Percentiles rank a stretch among this genome's conserved stretches.
phyloP scores from a whole-genome alignment of 228 moss, liverwort and hornwort species.

The Sphagnum magellanicum region DNA sequence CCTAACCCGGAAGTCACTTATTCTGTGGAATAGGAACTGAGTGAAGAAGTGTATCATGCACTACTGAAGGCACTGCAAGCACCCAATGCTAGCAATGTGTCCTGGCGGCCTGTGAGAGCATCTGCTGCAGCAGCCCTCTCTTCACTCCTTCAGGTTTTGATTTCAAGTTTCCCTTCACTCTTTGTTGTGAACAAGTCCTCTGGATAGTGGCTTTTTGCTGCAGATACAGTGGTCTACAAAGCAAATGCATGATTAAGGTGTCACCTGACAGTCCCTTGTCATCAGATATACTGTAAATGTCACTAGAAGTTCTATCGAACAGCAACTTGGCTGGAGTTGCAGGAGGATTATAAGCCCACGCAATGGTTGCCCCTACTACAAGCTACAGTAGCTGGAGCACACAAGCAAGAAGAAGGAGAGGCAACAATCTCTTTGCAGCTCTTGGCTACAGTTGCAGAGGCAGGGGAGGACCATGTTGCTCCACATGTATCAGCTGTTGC shows the following conservation, averaged over 20 bases:
- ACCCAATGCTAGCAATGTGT: constrained; percentile 65
- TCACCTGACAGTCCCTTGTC: no score
- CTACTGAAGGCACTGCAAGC: constrained; percentile 75
- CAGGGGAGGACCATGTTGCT: constrained; percentile 85
- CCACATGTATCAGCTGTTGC: constrained; percentile 85
- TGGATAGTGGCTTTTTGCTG: no score
- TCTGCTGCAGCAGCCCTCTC: constrained; percentile 92
- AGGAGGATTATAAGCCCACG: constrained; percentile 86
- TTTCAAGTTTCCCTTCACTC: background rate
- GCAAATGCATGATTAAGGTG: no score
- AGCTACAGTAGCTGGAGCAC: constrained; percentile 84
- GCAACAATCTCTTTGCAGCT: constrained; percentile 82
- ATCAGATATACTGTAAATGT: no score
- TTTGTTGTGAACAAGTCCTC: no score
- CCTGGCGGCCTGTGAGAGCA: constrained; percentile 84
- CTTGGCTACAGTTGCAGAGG: constrained; percentile 83
- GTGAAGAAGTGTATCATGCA: constrained; percentile 71
- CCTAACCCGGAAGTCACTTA: background rate
- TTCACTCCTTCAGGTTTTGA: constrained; percentile 79
- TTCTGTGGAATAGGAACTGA: constrained; percentile 53
- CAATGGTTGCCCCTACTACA: constrained; percentile 92
- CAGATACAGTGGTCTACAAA: no score
- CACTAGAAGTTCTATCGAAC: no score
- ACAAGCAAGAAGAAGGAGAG: constrained; percentile 76
- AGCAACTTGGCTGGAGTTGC: constrained; percentile 7